A percentile compares a stretch with the other conserved stretches of the same genome.
Conservation (phyloP, 2,329 filamentous ascomycete species). For the Cladorrhinum sp. region DNA sequence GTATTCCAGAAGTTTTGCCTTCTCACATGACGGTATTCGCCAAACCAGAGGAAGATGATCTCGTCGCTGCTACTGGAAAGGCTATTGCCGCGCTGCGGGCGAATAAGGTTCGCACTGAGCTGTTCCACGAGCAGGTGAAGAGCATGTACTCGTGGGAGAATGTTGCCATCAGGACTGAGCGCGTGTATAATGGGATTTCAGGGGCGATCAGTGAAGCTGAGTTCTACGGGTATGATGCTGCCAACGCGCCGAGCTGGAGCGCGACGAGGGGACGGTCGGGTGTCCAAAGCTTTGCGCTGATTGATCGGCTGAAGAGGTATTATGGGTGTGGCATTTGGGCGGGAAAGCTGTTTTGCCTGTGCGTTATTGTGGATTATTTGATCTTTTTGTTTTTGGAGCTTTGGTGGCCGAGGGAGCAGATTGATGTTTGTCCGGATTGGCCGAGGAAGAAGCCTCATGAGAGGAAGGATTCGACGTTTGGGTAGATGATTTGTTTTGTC, state of each 20-base stretch:
- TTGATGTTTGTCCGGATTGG: slow-evolving; percentile 90
- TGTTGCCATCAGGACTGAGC: slow-evolving; percentile 87
- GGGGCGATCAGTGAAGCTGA: slow-evolving; percentile 81
- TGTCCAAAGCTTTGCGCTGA: slow-evolving; percentile 84
- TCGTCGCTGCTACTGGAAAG: slow-evolving; percentile 83
- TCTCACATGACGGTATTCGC: slow-evolving; percentile 97
- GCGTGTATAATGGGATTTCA: slow-evolving; percentile 91
- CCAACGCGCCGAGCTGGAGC: slow-evolving; percentile 58
- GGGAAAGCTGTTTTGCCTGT: slow-evolving; percentile 93
- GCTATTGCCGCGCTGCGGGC: slow-evolving; percentile 84
- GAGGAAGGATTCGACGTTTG: slow-evolving; percentile 16
- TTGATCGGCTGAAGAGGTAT: slow-evolving; percentile 92
- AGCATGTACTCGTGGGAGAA: slow-evolving; percentile 99
- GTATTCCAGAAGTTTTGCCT: slow-evolving; percentile 93
- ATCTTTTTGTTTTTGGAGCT: slow-evolving; percentile 86
- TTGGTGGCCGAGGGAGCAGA: slow-evolving; percentile 76
- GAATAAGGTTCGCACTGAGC: slow-evolving; percentile 84
- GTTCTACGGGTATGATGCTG: slow-evolving; percentile 79
- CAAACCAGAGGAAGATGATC: slow-evolving; percentile 91
- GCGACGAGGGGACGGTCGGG: slow-evolving; percentile 65
- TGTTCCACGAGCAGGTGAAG: slow-evolving; percentile 94
- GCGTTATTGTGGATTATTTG: slow-evolving; percentile 89
- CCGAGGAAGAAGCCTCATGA: slow-evolving; percentile 64
- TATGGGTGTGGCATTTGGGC: slow-evolving; percentile 99
- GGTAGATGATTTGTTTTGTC: neutral